Base-by-base conservation (phyloP, 2,329 filamentous ascomycete genomes). In the Colletotrichum trifolii region DNA sequence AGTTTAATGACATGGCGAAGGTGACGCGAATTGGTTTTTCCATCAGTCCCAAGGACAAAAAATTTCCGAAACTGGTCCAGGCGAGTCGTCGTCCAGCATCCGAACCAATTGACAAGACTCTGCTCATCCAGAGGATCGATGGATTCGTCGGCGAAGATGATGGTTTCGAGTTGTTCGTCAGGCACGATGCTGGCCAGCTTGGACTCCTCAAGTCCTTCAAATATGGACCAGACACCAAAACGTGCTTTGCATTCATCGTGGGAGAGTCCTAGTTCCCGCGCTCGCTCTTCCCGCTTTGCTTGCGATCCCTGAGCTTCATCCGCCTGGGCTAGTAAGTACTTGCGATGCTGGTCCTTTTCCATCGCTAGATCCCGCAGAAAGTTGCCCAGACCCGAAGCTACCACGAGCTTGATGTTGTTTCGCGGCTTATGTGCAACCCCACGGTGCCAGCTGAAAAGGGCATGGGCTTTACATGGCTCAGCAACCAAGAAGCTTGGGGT, bases 71-170 rank as follows among this genome's bases (percentile, higher is more conserved):
- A 86, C 45, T 75, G 74, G 61, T 87, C 82, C 40, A 86, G 70
- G 36, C 82, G 81, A 60, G 73, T 65, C 38, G 79, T 75, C 1
- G 85, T 78, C 87, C 87, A 90, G 73, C 79, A 85, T 1, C 84
- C 86, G 71, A 89, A 90, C 83, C 85, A 89, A 67, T 88, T 86
- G 9, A 89, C 81, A 35, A 90, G 75, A 61, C 83, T 87, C 70
- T 88, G 84, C 70, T 90, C 88, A 66, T 90, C 87, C 59, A 86
- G 85, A 1, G 81, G 78, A 60, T 88, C 82, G 49, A 90, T 84
- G 2, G 68, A 73, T 4, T 76, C 69, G 12, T 81, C 80, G 0
- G 83, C 83, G 71, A 80, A 82, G 2, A 84, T 71, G 6, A 89
- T 69, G 4, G 80, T 76, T 25, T 71, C 73, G 7, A 71, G 67